These are phyloP conservation scores for Gentiana straminea DNA, from an alignment of 257 asterid species.

Conservation along the genomic window DNA sequence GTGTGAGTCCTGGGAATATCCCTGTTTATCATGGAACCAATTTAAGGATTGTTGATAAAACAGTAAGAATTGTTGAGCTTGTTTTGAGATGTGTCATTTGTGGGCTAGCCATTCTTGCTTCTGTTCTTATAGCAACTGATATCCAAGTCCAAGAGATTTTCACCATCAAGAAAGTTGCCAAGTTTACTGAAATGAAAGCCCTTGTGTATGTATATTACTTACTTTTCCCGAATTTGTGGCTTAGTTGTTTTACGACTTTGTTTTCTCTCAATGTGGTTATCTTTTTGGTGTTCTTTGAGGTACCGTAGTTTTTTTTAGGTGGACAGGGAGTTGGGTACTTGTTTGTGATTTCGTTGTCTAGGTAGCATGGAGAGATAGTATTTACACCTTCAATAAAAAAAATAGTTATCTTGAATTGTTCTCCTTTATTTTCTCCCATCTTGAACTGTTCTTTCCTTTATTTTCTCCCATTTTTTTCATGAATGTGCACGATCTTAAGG, in stretches of 20 bases:
- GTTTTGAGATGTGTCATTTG: constrained; percentile 61
- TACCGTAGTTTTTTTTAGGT: too few species aligned
- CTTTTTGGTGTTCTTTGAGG: too few species aligned
- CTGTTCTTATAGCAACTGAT: constrained; percentile 70
- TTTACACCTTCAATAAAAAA: too few species aligned
- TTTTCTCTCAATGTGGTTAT: not conserved
- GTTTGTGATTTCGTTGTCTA: too few species aligned
- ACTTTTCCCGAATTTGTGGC: not conserved
- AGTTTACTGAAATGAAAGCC: constrained; percentile 87
- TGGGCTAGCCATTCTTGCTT: constrained; percentile 54
- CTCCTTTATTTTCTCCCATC: too few species aligned
- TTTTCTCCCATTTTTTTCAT: too few species aligned
- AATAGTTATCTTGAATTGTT: too few species aligned
- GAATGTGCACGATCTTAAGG: too few species aligned
- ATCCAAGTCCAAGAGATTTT: constrained; percentile 76
- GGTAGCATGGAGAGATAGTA: too few species aligned
- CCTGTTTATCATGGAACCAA: constrained; percentile 70
- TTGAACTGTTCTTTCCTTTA: too few species aligned
- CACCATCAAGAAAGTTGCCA: constrained; percentile 70
- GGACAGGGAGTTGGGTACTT: too few species aligned
- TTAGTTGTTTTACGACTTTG: too few species aligned
- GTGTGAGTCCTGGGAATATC: constrained; percentile 94
- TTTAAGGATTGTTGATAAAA: constrained; percentile 58
- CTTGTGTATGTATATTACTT: constrained; percentile 52
- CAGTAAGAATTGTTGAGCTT: constrained; percentile 61